These are phyloP conservation scores for Scleromitrula shiraiana DNA, from an alignment of 2,329 filamentous ascomycete genomes.

Conservation along the genomic window DNA sequence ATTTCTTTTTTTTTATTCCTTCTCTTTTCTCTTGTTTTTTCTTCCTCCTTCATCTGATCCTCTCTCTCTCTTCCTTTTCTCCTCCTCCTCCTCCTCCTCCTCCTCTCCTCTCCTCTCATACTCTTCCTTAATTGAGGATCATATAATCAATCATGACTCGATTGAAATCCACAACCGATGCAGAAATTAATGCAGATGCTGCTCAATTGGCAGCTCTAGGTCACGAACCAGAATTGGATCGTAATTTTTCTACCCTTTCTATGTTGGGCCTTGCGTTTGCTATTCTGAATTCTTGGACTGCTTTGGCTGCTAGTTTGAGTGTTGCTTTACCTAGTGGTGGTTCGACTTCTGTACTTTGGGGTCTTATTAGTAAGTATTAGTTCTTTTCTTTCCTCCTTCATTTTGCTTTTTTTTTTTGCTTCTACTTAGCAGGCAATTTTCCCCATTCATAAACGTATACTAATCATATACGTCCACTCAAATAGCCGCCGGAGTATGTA, in stretches of 20 bases:
- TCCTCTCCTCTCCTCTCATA: background rate
- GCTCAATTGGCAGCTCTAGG: constrained; percentile 47
- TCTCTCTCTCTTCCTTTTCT: background rate
- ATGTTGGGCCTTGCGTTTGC: constrained; percentile 53
- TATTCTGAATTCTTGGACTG: constrained; percentile 51
- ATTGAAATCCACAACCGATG: background rate
- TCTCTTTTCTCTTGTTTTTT: no score
- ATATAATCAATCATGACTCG: background rate
- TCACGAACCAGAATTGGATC: constrained; percentile 40
- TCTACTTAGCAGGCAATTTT: background rate
- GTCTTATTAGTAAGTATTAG: constrained; percentile 37
- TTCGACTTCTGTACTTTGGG: constrained; percentile 65
- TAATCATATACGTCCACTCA: background rate
- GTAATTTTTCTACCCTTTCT: constrained; percentile 45
- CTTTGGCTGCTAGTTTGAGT: constrained; percentile 35
- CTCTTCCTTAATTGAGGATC: background rate
- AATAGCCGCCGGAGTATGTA: constrained; percentile 41
- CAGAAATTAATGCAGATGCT: constrained; percentile 13
- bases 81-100: background rate
- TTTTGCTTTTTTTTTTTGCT: background rate
- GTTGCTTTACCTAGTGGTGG: constrained; percentile 64
- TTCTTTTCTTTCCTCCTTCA: background rate
- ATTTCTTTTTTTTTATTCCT: no score
- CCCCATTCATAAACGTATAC: background rate
- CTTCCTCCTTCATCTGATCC: no score